Conservation (phyloP, 2,329 filamentous ascomycete species). For the Cadophora sp. region DNA sequence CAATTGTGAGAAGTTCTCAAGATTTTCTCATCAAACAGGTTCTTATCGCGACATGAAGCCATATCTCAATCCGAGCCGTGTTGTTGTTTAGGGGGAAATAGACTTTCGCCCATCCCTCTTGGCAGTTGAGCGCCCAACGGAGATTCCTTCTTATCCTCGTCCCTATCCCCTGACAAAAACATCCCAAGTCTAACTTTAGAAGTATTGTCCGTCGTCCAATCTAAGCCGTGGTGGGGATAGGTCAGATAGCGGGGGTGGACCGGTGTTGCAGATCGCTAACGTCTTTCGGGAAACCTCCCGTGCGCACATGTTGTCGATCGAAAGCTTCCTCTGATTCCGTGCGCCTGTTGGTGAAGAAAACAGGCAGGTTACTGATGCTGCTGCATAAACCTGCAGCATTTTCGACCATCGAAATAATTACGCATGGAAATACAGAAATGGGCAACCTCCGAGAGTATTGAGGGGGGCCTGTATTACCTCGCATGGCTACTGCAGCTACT, state of each 20-base stretch:
- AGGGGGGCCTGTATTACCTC: background rate
- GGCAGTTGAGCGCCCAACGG: background rate
- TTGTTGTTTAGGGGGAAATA: background rate
- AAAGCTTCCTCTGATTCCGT: background rate
- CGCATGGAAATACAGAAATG: background rate
- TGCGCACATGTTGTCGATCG: background rate
- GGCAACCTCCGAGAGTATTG: background rate
- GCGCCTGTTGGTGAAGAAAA: background rate
- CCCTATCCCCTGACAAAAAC: background rate
- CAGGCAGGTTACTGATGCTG: background rate
- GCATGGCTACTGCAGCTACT: background rate
- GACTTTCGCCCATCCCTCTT: background rate
- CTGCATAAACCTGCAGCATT: background rate
- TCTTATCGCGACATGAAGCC: background rate
- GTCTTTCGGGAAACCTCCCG: background rate
- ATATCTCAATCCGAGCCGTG: background rate
- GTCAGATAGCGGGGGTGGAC: constrained; percentile 3
- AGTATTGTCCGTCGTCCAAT: constrained; percentile 4
- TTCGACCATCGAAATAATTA: background rate
- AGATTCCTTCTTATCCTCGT: background rate
- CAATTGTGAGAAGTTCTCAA: background rate
- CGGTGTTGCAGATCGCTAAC: constrained; percentile 3
- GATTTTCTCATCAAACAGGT: background rate
- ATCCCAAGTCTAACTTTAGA: background rate
- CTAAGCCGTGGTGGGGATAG: background rate